These are phyloP conservation scores for Gyrodon lividus DNA, from an alignment of 768 basidiomycete species.

Conservation along the genomic window DNA sequence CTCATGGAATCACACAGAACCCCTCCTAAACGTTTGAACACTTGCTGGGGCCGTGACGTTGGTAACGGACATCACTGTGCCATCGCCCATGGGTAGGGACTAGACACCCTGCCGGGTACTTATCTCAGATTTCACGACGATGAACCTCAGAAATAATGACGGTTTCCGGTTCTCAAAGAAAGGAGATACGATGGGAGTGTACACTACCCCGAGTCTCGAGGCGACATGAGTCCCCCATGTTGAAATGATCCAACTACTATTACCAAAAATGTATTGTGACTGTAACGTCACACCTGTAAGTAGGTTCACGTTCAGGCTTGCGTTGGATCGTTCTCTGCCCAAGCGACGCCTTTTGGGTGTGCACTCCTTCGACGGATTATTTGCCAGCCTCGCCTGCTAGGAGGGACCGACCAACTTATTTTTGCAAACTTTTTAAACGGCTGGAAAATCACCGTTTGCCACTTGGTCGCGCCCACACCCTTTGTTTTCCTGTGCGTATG, in stretches of 20 bases:
- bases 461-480: neutral
- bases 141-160: too few relatives aligned
- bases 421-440: slow-evolving; percentile 8
- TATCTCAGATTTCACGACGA: too few relatives aligned
- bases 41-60: too few relatives aligned
- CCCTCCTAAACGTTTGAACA: too few relatives aligned
- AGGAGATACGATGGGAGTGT: too few relatives aligned
- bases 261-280: slow-evolving; percentile 26
- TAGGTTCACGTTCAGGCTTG: slow-evolving; percentile 33
- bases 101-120: too few relatives aligned
- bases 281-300: slow-evolving; percentile 37
- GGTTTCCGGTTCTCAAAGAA: too few relatives aligned
- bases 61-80: too few relatives aligned
- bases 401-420: slow-evolving; percentile 9
- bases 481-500: slow-evolving; percentile 16
- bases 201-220: too few relatives aligned
- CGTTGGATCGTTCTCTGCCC: slow-evolving; percentile 27
- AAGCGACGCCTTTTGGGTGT: slow-evolving; percentile 19
- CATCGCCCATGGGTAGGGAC: too few relatives aligned
- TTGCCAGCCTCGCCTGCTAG: slow-evolving; percentile 1
- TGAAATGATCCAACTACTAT: slow-evolving; percentile 9
- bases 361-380: slow-evolving; percentile 9
- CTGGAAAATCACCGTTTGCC: slow-evolving; percentile 4
- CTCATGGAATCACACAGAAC: too few relatives aligned
- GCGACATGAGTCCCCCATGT: too few relatives aligned